phyloP scores from a whole-genome alignment of 2,329 filamentous ascomycete genomes.

The Fusarium redolens region DNA sequence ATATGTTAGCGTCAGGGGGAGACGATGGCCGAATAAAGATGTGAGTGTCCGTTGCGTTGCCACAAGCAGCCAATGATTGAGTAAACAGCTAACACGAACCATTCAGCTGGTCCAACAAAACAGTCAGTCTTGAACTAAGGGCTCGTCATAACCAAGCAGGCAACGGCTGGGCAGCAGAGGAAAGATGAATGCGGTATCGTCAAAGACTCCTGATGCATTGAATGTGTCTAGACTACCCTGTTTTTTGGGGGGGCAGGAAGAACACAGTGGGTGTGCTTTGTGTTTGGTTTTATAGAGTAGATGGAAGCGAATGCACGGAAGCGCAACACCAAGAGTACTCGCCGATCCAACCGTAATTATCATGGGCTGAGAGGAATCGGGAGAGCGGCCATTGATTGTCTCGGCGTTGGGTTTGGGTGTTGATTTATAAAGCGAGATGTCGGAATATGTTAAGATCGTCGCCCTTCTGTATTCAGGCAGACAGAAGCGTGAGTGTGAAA shows the following conservation, averaged over 20 bases:
- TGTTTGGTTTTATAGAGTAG: constrained; percentile 13
- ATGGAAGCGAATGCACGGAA: background rate
- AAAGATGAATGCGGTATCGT: constrained; percentile 25
- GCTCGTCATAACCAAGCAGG: constrained; percentile 32
- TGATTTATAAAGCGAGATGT: constrained; percentile 19
- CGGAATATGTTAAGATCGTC: constrained; percentile 3
- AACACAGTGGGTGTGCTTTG: background rate
- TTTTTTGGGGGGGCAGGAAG: background rate
- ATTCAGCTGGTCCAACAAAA: constrained; percentile 46
- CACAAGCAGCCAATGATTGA: background rate
- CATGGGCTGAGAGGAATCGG: background rate
- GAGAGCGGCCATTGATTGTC: background rate
- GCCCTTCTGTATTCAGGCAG: constrained; percentile 11
- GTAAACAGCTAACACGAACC: constrained; percentile 6
- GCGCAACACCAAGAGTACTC: background rate
- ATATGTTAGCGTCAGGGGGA: constrained; percentile 89
- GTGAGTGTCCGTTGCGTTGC: constrained; percentile 62
- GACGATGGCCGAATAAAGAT: constrained; percentile 89
- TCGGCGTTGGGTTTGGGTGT: constrained; percentile 21
- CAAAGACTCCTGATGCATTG: background rate
- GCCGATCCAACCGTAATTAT: background rate
- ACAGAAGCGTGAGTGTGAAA: constrained; percentile 10
- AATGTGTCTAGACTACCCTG: background rate
- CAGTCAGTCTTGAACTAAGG: constrained; percentile 36
- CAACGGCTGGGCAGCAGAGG: constrained; percentile 39